These are phyloP conservation scores for Brassica cretica DNA, from an alignment of 345 rosid species.

Conservation along the genomic window DNA sequence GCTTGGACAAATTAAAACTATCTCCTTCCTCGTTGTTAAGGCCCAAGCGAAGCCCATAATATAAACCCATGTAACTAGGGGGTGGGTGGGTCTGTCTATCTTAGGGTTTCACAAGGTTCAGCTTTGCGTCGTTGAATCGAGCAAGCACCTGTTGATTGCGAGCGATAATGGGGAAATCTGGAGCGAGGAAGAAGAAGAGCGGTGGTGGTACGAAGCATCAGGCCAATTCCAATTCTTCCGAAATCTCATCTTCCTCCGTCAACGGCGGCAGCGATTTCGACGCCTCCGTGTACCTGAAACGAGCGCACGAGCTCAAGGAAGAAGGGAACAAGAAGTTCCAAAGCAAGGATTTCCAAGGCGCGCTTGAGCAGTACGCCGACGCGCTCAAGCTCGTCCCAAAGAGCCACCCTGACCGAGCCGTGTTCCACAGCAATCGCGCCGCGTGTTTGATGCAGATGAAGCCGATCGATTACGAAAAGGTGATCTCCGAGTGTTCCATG, in stretches of 20 bases:
- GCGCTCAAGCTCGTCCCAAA: slow-evolving; percentile 76
- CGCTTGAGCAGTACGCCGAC: slow-evolving; percentile 76
- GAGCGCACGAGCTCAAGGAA: slow-evolving; percentile 94
- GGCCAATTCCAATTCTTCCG: slow-evolving; percentile 45
- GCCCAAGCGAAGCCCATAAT: background rate
- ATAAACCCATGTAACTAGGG: background rate
- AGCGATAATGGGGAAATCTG: slow-evolving; percentile 76
- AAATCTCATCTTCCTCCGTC: slow-evolving; percentile 38
- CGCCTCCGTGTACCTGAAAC: slow-evolving; percentile 66
- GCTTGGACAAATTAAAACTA: slow-evolving; percentile 25
- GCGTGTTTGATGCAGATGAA: slow-evolving; percentile 69
- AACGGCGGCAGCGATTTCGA: slow-evolving; percentile 70
- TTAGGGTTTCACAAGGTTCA: background rate
- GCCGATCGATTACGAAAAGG: slow-evolving; percentile 79
- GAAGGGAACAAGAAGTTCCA: slow-evolving; percentile 92
- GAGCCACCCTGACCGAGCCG: slow-evolving; percentile 81
- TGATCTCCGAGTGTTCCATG: slow-evolving; percentile 78
- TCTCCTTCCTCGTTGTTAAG: slow-evolving; percentile 9
- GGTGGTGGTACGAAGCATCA: slow-evolving; percentile 45
- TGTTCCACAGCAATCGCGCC: slow-evolving; percentile 90
- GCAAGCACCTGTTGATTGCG: background rate
- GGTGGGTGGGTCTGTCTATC: background rate
- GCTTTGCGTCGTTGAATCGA: background rate
- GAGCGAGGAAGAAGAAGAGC: slow-evolving; percentile 73
- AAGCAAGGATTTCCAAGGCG: slow-evolving; percentile 71